Percentiles rank a stretch among this genome's conserved stretches.
Conservation (phyloP, 78 protist genomes). For the Dictyostelium brefeldianum region DNA sequence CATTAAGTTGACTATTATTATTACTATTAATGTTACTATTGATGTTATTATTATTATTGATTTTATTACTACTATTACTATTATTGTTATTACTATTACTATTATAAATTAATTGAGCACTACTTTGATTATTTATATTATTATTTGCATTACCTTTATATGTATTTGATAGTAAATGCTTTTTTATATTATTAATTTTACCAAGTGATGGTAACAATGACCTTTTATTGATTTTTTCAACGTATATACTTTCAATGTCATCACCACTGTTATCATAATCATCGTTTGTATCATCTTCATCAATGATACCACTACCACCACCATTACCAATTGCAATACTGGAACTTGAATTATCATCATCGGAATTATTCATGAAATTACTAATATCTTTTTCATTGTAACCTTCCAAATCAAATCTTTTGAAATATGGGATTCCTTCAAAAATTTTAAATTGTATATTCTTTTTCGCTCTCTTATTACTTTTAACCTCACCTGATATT, state of each 20-base stretch:
- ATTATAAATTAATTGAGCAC: not conserved
- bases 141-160: not conserved
- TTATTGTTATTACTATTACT: not conserved
- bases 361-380: no score
- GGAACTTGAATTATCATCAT: no score
- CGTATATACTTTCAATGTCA: not conserved
- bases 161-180: conserved; percentile 14
- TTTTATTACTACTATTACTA: not conserved
- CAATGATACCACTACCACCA: not conserved
- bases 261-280: not conserved
- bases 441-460: conserved; percentile 33
- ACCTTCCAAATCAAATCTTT: conserved; percentile 15
- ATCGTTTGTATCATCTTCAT: not conserved
- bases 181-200: conserved; percentile 20
- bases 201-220: conserved; percentile 33
- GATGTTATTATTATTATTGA: not conserved
- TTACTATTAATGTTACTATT: not conserved
- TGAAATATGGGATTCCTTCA: conserved; percentile 34
- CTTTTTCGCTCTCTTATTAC: not conserved
- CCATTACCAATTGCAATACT: not conserved
- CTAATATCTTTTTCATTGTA: no score
- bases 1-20: not conserved
- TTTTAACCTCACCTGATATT: no score
- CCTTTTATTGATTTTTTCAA: not conserved
- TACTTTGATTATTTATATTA: conserved; percentile 9